Conservation (phyloP, 2,329 filamentous ascomycete species). For the Triangularia setosa region DNA sequence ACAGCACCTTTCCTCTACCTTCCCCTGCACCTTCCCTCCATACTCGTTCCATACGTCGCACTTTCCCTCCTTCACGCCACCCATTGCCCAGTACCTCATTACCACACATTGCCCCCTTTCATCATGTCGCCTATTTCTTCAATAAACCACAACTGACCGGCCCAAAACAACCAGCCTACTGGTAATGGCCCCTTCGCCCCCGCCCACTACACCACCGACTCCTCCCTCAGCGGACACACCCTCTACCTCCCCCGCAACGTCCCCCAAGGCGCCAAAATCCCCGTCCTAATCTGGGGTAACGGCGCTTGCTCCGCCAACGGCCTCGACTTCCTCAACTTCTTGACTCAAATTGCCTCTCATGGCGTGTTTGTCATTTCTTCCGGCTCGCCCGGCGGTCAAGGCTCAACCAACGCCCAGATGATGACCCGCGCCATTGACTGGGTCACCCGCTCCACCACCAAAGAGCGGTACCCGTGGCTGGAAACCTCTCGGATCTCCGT, state of each 20-base stretch:
- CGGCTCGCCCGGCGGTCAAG: conserved; percentile 21
- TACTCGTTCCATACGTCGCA: too few relatives aligned
- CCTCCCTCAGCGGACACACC: conserved; percentile 20
- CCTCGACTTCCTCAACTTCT: conserved; percentile 16
- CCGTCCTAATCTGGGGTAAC: conserved; percentile 32
- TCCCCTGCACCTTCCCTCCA: too few relatives aligned
- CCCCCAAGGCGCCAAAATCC: conserved; percentile 20
- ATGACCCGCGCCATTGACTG: conserved; percentile 25
- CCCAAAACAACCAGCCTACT: not conserved
- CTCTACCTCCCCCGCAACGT: conserved; percentile 25
- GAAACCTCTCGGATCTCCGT: conserved; percentile 27
- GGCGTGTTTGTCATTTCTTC: conserved; percentile 28
- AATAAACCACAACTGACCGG: not conserved
- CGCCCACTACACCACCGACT: not conserved
- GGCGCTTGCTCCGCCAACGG: conserved; percentile 28
- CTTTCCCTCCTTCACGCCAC: too few relatives aligned
- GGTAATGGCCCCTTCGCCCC: conserved; percentile 4
- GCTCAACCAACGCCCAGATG: conserved; percentile 24
- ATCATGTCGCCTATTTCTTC: not conserved
- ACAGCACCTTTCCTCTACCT: too few relatives aligned
- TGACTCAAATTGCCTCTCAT: conserved; percentile 27
- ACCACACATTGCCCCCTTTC: not conserved
- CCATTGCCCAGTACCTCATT: not conserved
- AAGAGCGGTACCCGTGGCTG: conserved; percentile 22
- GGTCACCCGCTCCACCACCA: conserved; percentile 20